phyloP scores from a whole-genome alignment of 805 yeast genomes.

The Yamadazyma sp. region DNA sequence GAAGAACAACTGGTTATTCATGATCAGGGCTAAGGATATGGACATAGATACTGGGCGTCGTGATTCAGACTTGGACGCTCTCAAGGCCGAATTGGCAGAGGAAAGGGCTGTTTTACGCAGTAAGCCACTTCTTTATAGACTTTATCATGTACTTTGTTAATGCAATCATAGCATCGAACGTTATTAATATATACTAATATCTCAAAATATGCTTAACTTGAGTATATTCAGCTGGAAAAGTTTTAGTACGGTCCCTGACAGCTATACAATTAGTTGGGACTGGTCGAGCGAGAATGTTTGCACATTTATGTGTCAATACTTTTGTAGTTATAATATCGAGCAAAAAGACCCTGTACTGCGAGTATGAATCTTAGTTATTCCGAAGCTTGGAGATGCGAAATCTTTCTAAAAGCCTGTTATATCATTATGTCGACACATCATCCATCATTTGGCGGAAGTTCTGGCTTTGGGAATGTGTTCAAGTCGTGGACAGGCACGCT shows the following conservation, averaged over 20 bases:
- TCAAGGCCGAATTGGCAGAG: slow-evolving; percentile 35
- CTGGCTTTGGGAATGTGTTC: slow-evolving; percentile 43
- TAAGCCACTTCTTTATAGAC: slow-evolving; percentile 36
- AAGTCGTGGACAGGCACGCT: slow-evolving; percentile 40
- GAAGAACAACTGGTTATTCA: slow-evolving; percentile 39
- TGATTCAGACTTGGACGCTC: slow-evolving; percentile 41
- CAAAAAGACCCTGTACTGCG: too few relatives aligned
- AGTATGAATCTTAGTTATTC: too few relatives aligned
- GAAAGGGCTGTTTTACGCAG: slow-evolving; percentile 29
- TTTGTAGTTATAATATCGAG: too few relatives aligned
- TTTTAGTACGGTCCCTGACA: too few relatives aligned
- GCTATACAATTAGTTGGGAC: too few relatives aligned
- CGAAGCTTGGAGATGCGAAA: too few relatives aligned
- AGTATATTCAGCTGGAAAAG: too few relatives aligned
- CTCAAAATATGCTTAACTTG: too few relatives aligned
- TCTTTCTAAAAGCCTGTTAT: too few relatives aligned
- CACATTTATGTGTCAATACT: too few relatives aligned
- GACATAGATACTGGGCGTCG: slow-evolving; percentile 45
- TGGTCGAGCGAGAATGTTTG: too few relatives aligned
- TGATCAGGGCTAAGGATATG: slow-evolving; percentile 34
- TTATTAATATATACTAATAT: not conserved
- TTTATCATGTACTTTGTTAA: slow-evolving; percentile 38
- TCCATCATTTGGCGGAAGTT: slow-evolving; percentile 27
- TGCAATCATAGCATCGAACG: not conserved
- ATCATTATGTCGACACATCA: slow-evolving; percentile 28